Conservation (phyloP, 768 basidiomycete genomes). For the Rhodotorula diobovata region DNA sequence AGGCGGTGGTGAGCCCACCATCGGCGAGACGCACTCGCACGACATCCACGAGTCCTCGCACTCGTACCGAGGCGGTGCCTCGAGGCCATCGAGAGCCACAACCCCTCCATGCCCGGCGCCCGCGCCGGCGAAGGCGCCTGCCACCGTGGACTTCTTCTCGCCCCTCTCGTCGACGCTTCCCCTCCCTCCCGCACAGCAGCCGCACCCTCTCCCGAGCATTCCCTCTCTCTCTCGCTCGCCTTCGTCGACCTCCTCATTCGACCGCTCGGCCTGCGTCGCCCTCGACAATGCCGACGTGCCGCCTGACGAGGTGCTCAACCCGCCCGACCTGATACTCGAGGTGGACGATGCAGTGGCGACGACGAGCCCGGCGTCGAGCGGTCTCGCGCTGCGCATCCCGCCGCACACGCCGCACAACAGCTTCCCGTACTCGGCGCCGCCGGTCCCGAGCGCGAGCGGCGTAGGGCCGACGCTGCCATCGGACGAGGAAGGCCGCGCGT, state of each 20-base stretch:
- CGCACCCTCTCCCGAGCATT: not conserved
- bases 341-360: not conserved
- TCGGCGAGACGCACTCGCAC: no score
- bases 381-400: not conserved
- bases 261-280: not conserved
- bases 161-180: not conserved
- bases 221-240: not conserved
- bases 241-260: not conserved
- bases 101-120: no score
- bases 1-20: no score
- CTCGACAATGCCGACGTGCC: not conserved
- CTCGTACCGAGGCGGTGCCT: not conserved
- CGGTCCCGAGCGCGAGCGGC: no score
- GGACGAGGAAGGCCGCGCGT: no score
- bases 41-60: not conserved
- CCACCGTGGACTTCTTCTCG: not conserved
- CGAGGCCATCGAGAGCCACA: no score
- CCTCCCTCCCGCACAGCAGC: not conserved
- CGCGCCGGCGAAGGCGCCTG: not conserved
- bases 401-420: no score
- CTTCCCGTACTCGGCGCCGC: no score
- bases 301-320: not conserved
- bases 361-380: not conserved
- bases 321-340: not conserved
- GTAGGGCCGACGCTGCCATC: no score